Percentiles rank a stretch among this genome's conserved stretches.
Conservation (phyloP, 306 rosid species). For the Canavalia ensiformis region DNA sequence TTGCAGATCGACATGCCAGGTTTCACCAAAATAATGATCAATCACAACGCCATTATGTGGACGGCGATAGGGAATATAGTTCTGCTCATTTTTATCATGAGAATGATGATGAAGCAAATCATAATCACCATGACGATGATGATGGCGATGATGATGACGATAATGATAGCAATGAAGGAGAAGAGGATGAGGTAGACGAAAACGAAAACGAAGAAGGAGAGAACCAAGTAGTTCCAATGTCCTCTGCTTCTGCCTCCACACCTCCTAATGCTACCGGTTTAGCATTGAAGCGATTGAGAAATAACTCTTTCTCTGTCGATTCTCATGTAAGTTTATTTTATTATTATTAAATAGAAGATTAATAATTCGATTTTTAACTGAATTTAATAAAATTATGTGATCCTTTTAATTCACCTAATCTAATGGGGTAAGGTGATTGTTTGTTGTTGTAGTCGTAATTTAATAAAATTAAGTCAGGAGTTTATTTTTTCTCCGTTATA, state of each 20-base stretch:
- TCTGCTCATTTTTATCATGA: background rate
- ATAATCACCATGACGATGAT: background rate
- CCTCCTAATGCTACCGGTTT: too few relatives aligned
- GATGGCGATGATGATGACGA: background rate
- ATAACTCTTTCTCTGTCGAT: background rate
- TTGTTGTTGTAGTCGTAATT: too few relatives aligned
- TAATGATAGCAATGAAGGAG: background rate
- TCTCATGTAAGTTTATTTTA: slow-evolving; percentile 1
- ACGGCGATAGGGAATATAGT: slow-evolving; percentile 7
- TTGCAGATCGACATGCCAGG: background rate
- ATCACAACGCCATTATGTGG: background rate
- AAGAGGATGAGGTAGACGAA: background rate
- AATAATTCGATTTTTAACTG: background rate
- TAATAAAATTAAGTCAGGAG: too few relatives aligned
- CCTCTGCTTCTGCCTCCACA: slow-evolving; percentile 35
- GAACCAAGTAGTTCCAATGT: slow-evolving; percentile 77
- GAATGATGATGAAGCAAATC: background rate
- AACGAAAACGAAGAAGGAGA: slow-evolving; percentile 50
- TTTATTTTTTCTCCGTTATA: background rate
- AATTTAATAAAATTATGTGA: too few relatives aligned
- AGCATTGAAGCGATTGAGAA: too few relatives aligned
- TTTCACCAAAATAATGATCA: background rate
- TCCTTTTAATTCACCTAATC: too few relatives aligned
- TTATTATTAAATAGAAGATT: too few relatives aligned
- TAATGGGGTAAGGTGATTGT: too few relatives aligned